Evolutionary conservation across 768 basidiomycete species (phyloP), one percentile per base, ranked within the genome.

Genomic region (Lentinula guzmanii): DNA sequence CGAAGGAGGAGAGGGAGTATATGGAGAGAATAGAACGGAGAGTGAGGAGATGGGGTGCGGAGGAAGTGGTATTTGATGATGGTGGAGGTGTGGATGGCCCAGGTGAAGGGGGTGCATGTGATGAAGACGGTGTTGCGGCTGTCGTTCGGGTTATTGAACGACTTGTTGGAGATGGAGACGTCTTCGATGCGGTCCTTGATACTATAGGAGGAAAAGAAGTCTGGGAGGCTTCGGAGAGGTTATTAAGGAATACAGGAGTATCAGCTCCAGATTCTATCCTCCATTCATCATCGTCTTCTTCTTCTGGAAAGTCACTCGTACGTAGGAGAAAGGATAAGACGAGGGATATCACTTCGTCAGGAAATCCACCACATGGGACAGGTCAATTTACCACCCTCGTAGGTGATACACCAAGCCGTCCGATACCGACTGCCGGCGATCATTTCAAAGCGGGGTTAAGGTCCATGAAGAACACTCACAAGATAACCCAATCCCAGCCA

Each of bases 101-200:
- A 35, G 50, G 50, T 6, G 35, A 28, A 31, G 52, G 45, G 9
- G 10, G 59, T 13, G 60, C 13, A 1, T 35, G 35, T 10, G 55
- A 60, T 10, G 55, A 52, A 41, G 69, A 74, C n/a, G 81, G 82
- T 7, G 70, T 79, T 3, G 80, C 79, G 4, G 77, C 80, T 24
- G 76, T 76, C 56, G 76, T 81, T 11, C 70, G 82, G 53, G 81
- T 87, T 35, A 72, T 89, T 35, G 81, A 81, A 58, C 72, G 79
- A 59, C 67, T 86, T 18, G 72, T 74, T 28, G 77, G 73, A 52
- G 85, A 85, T 52, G 83, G 82, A 24, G 81, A 83, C 62, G 72
- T 75, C 37, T 90, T 95, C 70, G 93, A 95, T 69, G 89, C 85
- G 21, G 81, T 97, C 2, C 71, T 95, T 63, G 95, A 96, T 70